phyloP scores from a whole-genome alignment of 23 red algal species.

The Pyropia yezoensis region DNA sequence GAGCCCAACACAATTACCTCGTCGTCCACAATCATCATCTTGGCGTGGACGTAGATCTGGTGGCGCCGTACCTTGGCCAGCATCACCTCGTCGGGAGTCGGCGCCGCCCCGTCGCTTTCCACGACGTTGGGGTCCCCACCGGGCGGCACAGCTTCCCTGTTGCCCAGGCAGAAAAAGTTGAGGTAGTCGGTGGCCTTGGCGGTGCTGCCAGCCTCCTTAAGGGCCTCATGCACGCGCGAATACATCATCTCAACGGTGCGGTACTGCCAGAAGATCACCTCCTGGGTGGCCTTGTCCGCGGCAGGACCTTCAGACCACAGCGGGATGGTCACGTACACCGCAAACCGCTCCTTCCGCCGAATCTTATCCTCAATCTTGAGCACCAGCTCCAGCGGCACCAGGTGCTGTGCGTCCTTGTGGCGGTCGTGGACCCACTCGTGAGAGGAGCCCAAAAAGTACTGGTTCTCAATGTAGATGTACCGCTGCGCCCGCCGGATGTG shows the following conservation, averaged over 20 bases:
- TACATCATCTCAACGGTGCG: conserved; percentile 68
- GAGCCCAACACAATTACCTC: conserved; percentile 37
- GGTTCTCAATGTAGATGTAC: conserved; percentile 63
- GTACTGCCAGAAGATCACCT: conserved; percentile 56
- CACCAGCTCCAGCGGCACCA: conserved; percentile 43
- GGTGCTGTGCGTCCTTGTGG: conserved; percentile 46
- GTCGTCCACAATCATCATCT: conserved; percentile 52
- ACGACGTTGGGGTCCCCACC: no score
- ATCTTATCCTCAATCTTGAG: conserved; percentile 41
- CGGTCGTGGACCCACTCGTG: conserved; percentile 41
- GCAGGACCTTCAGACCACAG: conserved; percentile 49
- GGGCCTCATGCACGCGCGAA: conserved; percentile 20
- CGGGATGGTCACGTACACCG: conserved; percentile 45
- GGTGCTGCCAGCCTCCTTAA: conserved; percentile 19
- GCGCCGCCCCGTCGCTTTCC: neutral
- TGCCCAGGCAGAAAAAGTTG: conserved; percentile 49
- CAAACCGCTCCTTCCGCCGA: conserved; percentile 20
- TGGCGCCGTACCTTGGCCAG: conserved; percentile 20
- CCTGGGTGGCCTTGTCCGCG: conserved; percentile 31
- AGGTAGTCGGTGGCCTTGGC: conserved; percentile 38
- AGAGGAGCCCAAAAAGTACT: conserved; percentile 60
- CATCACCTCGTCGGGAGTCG: conserved; percentile 29
- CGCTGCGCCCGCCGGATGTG: conserved; percentile 41
- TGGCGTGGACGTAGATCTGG: conserved; percentile 49
- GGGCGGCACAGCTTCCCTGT: conserved; percentile 6